Percentiles rank a stretch among this genome's conserved stretches.
Evolutionary conservation across 352 stramenopile species (phyloP).

Genomic region (Globisporangium takayamanum): DNA sequence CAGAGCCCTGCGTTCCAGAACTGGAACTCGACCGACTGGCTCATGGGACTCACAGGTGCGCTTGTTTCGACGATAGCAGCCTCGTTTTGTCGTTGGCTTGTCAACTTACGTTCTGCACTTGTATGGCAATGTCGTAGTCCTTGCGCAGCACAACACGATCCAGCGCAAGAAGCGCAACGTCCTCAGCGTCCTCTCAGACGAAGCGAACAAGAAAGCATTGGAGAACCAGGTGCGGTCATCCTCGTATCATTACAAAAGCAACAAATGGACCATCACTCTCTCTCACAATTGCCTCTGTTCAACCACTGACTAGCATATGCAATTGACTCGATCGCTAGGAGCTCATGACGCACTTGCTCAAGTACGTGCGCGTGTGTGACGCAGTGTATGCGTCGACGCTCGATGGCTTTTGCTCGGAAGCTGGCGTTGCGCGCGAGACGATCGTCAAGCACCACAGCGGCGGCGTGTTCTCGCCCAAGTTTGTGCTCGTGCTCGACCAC

Average conservation of each 20-base stretch:
- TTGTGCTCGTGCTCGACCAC: slow-evolving; percentile 55
- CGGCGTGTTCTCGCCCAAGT: slow-evolving; percentile 77
- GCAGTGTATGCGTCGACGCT: slow-evolving; percentile 59
- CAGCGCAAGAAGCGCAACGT: slow-evolving; percentile 22
- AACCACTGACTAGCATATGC: neutral
- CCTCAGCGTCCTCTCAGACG: slow-evolving; percentile 18
- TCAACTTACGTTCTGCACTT: neutral
- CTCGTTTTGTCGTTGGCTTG: neutral
- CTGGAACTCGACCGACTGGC: slow-evolving; percentile 75
- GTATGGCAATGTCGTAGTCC: slow-evolving; percentile 17
- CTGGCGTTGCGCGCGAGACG: slow-evolving; percentile 24
- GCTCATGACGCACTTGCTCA: slow-evolving; percentile 13
- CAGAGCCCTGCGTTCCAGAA: slow-evolving; percentile 53
- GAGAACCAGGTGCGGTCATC: slow-evolving; percentile 9
- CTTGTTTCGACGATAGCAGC: neutral
- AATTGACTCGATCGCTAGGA: neutral
- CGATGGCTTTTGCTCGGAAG: slow-evolving; percentile 47
- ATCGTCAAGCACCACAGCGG: slow-evolving; percentile 49
- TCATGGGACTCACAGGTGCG: slow-evolving; percentile 59
- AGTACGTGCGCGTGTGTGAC: slow-evolving; percentile 43
- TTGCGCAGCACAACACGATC: slow-evolving; percentile 63
- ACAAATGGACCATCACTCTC: neutral
- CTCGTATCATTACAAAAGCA: no score
- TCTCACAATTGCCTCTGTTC: neutral
- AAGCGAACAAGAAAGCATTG: slow-evolving; percentile 20